Base-by-base conservation (phyloP, 2,329 filamentous ascomycete species). In the Fusarium cicatricum region DNA sequence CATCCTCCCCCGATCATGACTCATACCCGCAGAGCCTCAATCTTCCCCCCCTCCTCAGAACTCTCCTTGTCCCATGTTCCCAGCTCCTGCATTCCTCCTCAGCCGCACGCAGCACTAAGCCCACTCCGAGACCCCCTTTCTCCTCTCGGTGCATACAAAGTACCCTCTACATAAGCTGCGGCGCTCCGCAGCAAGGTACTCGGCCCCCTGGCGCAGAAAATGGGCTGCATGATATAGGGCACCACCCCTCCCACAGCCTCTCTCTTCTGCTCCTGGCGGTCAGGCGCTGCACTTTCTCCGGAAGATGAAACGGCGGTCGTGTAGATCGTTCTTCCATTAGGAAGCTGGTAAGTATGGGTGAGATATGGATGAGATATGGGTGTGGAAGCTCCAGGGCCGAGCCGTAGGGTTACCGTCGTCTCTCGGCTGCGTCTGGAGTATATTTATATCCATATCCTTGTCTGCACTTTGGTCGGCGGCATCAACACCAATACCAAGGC, bases 1-100 rank as follows among this genome's bases (percentile, higher is more conserved):
- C 21, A 4, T 7, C 21, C 21, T 7, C 21, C 21, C 7, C 14
- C n/a, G 7, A 29, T 38, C 52, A 50, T 37, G 34, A 38, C 32
- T 38, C 52, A 50, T 37, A 40, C 42, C 32, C 32, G 50, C 43
- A 60, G 49, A 60, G 56, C 44, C 50, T 4, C 21, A 23, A 23
- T n/a, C n/a, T n/a, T n/a, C n/a, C n/a, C 21, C 21, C 21, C 21
- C 21, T 7, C 23, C 9, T 10, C 9, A 26, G 23, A 8, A 26
- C 9, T 10, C 23, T 26, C 9, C 5, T 26, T 26, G 9, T 8
- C 5, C 23, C 57, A 39, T 50, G 21, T 34, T 49, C 11, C n/a
- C 38, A 34, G 26, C 14, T 32, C 8, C 15, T 29, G 40, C 31
- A 29, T 45, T 23, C 11, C 26, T 16, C 41, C 31, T 48, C 47